These are phyloP conservation scores for Camellia sinensis DNA, from an alignment of 148 eudicot species.

Conservation along the genomic window DNA sequence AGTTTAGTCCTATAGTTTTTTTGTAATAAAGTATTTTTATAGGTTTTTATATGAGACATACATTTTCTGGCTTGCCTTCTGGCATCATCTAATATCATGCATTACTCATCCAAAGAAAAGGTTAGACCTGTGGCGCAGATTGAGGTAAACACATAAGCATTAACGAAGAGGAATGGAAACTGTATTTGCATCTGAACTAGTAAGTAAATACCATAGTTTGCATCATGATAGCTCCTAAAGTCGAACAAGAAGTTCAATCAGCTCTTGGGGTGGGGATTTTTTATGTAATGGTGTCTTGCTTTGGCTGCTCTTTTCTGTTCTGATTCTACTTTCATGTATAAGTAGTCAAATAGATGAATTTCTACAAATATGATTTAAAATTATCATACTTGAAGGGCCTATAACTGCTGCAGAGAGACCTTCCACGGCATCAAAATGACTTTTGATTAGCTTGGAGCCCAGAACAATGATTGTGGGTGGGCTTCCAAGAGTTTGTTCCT, in stretches of 20 bases:
- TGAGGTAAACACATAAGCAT: not conserved
- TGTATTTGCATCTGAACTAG: not conserved
- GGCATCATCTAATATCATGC: too few species aligned
- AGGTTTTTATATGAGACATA: too few species aligned
- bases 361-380: not conserved
- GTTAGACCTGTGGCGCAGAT: not conserved
- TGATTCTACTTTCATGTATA: not conserved
- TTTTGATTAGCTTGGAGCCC: not conserved
- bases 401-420: not conserved
- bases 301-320: not conserved
- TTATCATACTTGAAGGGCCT: too few species aligned
- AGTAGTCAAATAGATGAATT: not conserved
- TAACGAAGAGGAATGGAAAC: not conserved
- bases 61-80: too few species aligned
- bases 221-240: not conserved
- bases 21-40: too few species aligned
- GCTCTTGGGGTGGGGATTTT: not conserved
- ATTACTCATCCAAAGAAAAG: too few species aligned
- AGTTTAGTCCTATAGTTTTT: too few species aligned
- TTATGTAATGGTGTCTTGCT: not conserved
- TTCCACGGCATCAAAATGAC: not conserved
- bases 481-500: not conserved
- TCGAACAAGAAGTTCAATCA: not conserved
- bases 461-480: not conserved
- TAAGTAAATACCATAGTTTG: not conserved